Evolutionary conservation across 179 eudicot genomes (phyloP).

Genomic region (Kewa caespitosa): DNA sequence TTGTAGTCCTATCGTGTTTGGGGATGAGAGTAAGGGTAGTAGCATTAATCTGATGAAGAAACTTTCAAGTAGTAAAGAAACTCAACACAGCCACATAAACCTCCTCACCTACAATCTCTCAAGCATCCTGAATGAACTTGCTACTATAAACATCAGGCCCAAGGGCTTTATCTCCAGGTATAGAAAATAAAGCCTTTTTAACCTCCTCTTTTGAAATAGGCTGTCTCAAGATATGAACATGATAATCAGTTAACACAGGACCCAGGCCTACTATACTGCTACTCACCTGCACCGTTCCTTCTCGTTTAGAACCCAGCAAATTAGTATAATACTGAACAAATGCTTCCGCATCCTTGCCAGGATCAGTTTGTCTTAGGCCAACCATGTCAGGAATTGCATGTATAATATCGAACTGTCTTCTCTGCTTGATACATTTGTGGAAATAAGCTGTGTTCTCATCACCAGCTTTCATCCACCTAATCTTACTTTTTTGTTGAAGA

Average conservation of each 20-base stretch:
- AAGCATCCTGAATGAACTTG: not conserved
- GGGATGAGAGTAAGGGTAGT: not conserved
- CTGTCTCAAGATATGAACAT: not conserved
- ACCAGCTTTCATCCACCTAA: not conserved
- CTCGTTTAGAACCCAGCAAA: not conserved
- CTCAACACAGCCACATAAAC: not conserved
- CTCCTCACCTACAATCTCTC: not conserved
- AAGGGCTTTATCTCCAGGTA: not conserved
- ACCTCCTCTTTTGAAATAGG: not conserved
- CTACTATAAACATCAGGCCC: not conserved
- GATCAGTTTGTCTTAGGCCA: not conserved
- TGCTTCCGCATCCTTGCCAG: not conserved
- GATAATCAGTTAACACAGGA: not conserved
- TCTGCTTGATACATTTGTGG: not conserved
- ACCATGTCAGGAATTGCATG: not conserved
- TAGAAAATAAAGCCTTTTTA: not conserved
- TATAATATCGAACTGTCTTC: not conserved
- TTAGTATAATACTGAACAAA: not conserved
- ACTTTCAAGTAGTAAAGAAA: not conserved
- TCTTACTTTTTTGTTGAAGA: not conserved
- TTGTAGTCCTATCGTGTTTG: not conserved
- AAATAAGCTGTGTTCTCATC: not conserved
- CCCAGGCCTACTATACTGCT: not conserved
- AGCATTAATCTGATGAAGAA: not conserved
- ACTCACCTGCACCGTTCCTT: not conserved